Evolutionary conservation across 805 yeast species (phyloP).

Genomic region (Kazachstania bromeliacearum): DNA sequence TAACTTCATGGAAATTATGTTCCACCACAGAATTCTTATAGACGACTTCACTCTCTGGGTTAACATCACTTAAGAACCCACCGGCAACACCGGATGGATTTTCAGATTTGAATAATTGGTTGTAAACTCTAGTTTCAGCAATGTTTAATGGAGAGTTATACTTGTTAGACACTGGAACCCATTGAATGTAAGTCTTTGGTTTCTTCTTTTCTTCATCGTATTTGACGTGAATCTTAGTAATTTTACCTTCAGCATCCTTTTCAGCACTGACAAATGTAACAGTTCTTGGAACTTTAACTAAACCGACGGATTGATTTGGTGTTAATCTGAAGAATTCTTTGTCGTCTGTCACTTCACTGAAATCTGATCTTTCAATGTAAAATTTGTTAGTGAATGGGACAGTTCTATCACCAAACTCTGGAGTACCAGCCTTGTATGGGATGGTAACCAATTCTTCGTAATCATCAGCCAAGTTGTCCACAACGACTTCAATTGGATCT

Average conservation of each 20-base stretch:
- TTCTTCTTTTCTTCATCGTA: slow-evolving; percentile 68
- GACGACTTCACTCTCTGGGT: slow-evolving; percentile 66
- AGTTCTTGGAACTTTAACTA: slow-evolving; percentile 82
- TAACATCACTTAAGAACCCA: slow-evolving; percentile 79
- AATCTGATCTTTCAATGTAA: slow-evolving; percentile 84
- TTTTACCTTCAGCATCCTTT: slow-evolving; percentile 46
- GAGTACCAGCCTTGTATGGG: slow-evolving; percentile 84
- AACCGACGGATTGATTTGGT: slow-evolving; percentile 90
- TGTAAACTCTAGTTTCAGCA: slow-evolving; percentile 75
- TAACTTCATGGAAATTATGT: slow-evolving; percentile 60
- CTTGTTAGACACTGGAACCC: slow-evolving; percentile 72
- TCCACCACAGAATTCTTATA: slow-evolving; percentile 64
- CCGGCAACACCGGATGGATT: slow-evolving; percentile 85
- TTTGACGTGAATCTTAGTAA: slow-evolving; percentile 63
- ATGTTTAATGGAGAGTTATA: slow-evolving; percentile 55
- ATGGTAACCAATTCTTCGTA: slow-evolving; percentile 60
- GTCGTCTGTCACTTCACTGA: slow-evolving; percentile 49
- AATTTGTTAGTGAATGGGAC: slow-evolving; percentile 69
- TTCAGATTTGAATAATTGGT: slow-evolving; percentile 80
- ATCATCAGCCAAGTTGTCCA: slow-evolving; percentile 74
- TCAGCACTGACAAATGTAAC: slow-evolving; percentile 62
- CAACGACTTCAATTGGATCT: slow-evolving; percentile 73
- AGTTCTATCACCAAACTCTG: slow-evolving; percentile 63
- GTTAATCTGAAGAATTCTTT: slow-evolving; percentile 86
- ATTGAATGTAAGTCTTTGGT: slow-evolving; percentile 95